Conservation (phyloP, 352 stramenopile genomes). For the Thraustochytrium striatum region DNA sequence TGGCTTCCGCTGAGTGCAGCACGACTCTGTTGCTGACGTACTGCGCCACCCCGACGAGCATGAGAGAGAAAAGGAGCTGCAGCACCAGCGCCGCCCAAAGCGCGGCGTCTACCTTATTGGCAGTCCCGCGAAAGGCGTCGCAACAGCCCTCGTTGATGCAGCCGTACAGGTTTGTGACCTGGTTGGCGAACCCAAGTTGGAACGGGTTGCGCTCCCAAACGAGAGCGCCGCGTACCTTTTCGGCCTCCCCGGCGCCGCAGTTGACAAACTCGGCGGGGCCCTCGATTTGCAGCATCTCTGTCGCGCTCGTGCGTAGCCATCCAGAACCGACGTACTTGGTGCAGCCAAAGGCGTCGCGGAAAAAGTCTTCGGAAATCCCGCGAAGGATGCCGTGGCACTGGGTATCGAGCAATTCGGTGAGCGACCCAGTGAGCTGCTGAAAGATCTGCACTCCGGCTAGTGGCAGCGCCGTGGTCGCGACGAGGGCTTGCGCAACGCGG, state of each 20-base stretch:
- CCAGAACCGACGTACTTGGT: conserved; percentile 5
- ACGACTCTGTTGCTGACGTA: too few species aligned
- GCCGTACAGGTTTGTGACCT: background rate
- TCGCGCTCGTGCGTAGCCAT: background rate
- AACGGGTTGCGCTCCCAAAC: conserved; percentile 30
- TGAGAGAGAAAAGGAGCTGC: background rate
- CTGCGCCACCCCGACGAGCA: background rate
- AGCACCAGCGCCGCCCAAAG: background rate
- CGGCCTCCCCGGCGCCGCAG: conserved; percentile 1
- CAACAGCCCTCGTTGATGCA: conserved; percentile 36
- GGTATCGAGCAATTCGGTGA: background rate
- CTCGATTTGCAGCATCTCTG: background rate
- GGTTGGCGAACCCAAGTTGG: background rate
- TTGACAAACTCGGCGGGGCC: conserved; percentile 20
- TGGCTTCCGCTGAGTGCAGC: too few species aligned
- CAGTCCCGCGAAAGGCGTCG: background rate
- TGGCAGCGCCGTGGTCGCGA: background rate
- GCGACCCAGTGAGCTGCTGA: background rate
- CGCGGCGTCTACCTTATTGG: background rate
- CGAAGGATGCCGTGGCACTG: conserved; percentile 12
- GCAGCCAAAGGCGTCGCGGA: background rate
- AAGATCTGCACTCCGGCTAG: background rate
- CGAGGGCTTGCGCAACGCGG: background rate
- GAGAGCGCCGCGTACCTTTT: conserved; percentile 22
- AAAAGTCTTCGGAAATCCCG: conserved; percentile 23